phyloP scores from a whole-genome alignment of 345 rosid genomes.

The Brassica rapa region DNA sequence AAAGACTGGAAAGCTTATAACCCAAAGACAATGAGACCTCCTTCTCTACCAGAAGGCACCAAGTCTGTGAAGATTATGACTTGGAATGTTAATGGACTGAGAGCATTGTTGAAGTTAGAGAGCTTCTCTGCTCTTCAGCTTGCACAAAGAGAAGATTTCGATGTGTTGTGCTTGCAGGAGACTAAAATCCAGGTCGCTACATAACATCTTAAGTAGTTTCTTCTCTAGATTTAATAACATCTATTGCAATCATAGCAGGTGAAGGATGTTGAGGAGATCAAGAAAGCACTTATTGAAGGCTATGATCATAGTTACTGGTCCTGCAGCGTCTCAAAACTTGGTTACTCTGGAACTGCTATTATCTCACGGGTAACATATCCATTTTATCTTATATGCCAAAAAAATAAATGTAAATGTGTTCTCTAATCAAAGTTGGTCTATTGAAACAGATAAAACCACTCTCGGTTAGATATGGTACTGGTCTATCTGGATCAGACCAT shows the following conservation, averaged over 20 bases:
- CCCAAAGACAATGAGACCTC: constrained; percentile 78
- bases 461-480: constrained; percentile 81
- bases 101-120: constrained; percentile 73
- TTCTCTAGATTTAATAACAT: too few relatives aligned
- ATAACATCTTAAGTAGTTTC: neutral
- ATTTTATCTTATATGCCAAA: too few relatives aligned
- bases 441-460: constrained; percentile 76
- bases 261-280: constrained; percentile 78
- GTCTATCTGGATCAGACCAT: constrained; percentile 75
- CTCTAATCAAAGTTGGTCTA: constrained; percentile 22
- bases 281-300: constrained; percentile 66
- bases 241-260: constrained; percentile 51
- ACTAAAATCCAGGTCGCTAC: constrained; percentile 81
- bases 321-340: constrained; percentile 88
- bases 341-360: constrained; percentile 95
- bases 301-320: constrained; percentile 88
- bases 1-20: constrained; percentile 81
- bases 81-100: constrained; percentile 94
- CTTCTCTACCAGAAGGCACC: constrained; percentile 49
- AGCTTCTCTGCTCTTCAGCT: constrained; percentile 79
- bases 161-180: constrained; percentile 91
- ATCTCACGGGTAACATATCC: constrained; percentile 66
- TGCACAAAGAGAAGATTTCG: constrained; percentile 84
- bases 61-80: constrained; percentile 68
- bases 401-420: neutral